Conservation (phyloP, 129 eudicot species). For the Ambrosia artemisiifolia region DNA sequence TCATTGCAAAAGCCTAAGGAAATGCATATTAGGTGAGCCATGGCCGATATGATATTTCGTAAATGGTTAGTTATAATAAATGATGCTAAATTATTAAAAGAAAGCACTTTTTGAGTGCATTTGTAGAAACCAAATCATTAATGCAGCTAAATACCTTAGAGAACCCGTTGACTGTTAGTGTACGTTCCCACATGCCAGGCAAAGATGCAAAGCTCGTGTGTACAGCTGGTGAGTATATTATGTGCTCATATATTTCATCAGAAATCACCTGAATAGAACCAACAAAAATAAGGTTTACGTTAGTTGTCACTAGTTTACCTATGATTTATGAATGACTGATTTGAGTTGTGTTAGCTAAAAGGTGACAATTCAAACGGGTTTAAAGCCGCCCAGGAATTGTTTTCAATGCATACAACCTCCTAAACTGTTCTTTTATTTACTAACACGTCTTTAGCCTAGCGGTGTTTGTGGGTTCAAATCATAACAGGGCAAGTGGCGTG, state of each 20-base stretch:
- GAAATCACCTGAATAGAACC: slow-evolving; percentile 57
- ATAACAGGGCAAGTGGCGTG: too few relatives aligned
- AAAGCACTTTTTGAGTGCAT: slow-evolving; percentile 1
- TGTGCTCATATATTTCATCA: slow-evolving; percentile 96
- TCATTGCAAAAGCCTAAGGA: slow-evolving; percentile 92
- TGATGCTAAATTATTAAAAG: neutral
- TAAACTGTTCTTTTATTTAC: neutral
- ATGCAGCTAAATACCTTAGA: slow-evolving; percentile 59
- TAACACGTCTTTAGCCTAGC: neutral
- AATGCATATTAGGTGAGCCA: slow-evolving; percentile 13
- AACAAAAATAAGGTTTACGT: slow-evolving; percentile 12
- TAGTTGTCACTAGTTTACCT: slow-evolving; percentile 8
- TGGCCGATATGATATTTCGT: neutral
- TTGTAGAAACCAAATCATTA: neutral
- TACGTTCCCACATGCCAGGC: slow-evolving; percentile 99
- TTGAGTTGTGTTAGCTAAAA: neutral
- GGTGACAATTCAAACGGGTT: neutral
- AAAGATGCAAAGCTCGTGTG: slow-evolving; percentile 98
- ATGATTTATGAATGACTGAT: neutral
- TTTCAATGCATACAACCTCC: neutral
- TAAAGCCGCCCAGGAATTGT: neutral
- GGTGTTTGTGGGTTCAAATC: neutral
- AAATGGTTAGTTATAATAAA: neutral
- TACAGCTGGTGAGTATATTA: slow-evolving; percentile 80
- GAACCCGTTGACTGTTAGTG: slow-evolving; percentile 92